Evolutionary conservation across 441 rosid species (phyloP).

Genomic region (Populus hybrid): DNA sequence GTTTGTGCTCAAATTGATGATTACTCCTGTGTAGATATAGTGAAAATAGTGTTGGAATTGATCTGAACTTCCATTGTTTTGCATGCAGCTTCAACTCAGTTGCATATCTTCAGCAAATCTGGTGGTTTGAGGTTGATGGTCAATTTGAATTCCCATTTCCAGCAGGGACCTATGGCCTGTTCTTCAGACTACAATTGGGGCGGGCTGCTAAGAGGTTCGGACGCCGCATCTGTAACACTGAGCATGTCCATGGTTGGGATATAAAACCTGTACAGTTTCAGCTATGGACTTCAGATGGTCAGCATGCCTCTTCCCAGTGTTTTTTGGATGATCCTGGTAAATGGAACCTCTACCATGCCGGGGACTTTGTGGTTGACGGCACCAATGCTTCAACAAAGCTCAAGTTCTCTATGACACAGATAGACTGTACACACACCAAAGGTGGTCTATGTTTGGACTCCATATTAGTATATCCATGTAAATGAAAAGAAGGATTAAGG

Average conservation of each 20-base stretch:
- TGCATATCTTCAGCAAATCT: conserved; percentile 92
- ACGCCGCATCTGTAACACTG: conserved; percentile 57
- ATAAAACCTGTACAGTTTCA: conserved; percentile 81
- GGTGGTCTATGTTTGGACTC: conserved; percentile 86
- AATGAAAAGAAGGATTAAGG: conserved; percentile 44
- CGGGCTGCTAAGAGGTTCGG: conserved; percentile 56
- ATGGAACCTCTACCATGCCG: conserved; percentile 74
- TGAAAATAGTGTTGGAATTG: conserved; percentile 8
- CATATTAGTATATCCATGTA: conserved; percentile 55
- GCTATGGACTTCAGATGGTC: conserved; percentile 84
- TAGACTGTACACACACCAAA: conserved; percentile 92
- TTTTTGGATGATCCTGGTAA: conserved; percentile 58
- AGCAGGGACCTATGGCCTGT: conserved; percentile 67
- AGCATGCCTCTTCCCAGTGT: conserved; percentile 60
- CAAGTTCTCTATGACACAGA: conserved; percentile 77
- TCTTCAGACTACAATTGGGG: conserved; percentile 82
- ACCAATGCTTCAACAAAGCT: conserved; percentile 38
- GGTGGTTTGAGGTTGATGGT: conserved; percentile 94
- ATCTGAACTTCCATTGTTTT: conserved; percentile 18
- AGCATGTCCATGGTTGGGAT: conserved; percentile 92
- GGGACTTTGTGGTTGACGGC: conserved; percentile 56
- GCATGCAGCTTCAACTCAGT: conserved; percentile 55
- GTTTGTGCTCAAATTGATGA: neutral
- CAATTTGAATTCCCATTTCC: conserved; percentile 89
- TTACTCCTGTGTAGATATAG: neutral